Conservation (phyloP, 805 yeast species). For the Ogataea nonfermentans region DNA sequence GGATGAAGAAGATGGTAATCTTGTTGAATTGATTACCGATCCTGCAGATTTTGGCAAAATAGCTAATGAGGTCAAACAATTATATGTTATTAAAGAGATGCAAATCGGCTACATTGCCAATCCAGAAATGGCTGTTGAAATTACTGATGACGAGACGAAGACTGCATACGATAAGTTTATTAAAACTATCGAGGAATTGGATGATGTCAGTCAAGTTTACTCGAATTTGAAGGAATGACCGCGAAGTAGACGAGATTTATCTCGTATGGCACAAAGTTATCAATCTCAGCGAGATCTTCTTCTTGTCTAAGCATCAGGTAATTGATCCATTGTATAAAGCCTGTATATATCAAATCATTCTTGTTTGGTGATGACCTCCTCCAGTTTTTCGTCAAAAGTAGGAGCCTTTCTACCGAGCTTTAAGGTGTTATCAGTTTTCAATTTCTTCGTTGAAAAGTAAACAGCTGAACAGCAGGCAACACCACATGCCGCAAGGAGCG, state of each 20-base stretch:
- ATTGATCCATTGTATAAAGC: constrained; percentile 5
- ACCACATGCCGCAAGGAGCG: constrained; percentile 56
- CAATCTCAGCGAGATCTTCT: too few species aligned
- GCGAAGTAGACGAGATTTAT: too few species aligned
- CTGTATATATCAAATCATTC: constrained; percentile 18
- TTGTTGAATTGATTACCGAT: constrained; percentile 58
- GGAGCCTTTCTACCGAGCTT: constrained; percentile 51
- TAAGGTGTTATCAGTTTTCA: constrained; percentile 46
- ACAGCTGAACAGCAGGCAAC: constrained; percentile 48
- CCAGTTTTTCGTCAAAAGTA: constrained; percentile 35
- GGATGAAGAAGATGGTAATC: constrained; percentile 26
- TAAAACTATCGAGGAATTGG: constrained; percentile 66
- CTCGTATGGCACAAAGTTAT: too few species aligned
- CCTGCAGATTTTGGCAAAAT: constrained; percentile 61
- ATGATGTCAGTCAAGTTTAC: constrained; percentile 80
- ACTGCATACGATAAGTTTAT: constrained; percentile 57
- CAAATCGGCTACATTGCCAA: constrained; percentile 68
- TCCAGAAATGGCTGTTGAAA: constrained; percentile 54
- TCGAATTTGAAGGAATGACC: constrained; percentile 52
- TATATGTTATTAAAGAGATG: constrained; percentile 65
- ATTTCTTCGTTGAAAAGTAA: constrained; percentile 52
- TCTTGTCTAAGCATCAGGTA: neutral
- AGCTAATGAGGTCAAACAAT: constrained; percentile 54
- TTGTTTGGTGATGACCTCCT: constrained; percentile 34
- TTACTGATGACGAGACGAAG: constrained; percentile 50